phyloP scores from a whole-genome alignment of 2,329 filamentous ascomycete species.

The Colletotrichum cordylinicola region DNA sequence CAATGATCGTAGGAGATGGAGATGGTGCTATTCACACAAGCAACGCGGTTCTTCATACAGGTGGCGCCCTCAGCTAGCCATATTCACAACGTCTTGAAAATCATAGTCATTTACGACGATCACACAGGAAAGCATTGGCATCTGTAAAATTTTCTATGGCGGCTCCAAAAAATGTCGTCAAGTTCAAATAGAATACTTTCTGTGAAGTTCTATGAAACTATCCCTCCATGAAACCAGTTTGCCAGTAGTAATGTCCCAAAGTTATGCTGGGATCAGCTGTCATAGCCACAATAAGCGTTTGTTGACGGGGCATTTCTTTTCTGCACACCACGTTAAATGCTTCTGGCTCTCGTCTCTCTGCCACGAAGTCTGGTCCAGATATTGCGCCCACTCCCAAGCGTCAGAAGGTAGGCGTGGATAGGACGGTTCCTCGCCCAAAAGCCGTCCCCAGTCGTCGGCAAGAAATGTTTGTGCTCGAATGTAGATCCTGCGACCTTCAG shows the following conservation, averaged over 20 bases:
- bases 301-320: neutral
- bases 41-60: neutral
- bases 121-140: neutral
- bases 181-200: neutral
- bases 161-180: no score
- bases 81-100: neutral
- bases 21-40: neutral
- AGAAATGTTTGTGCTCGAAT: rapidly evolving
- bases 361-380: neutral
- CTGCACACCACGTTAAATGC: neutral
- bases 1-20: rapidly evolving
- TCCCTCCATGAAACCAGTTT: rapidly evolving
- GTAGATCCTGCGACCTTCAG: neutral
- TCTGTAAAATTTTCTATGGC: neutral
- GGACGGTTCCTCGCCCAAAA: rapidly evolving
- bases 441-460: rapidly evolving
- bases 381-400: neutral
- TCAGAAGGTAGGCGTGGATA: neutral
- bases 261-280: neutral
- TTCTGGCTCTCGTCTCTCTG: neutral
- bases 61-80: neutral
- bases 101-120: no score
- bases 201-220: rapidly evolving
- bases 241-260: rapidly evolving
- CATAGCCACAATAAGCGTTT: neutral